These are phyloP conservation scores for Colletotrichum orchidophilum DNA, from an alignment of 2,329 filamentous ascomycete genomes.

Conservation along the genomic window DNA sequence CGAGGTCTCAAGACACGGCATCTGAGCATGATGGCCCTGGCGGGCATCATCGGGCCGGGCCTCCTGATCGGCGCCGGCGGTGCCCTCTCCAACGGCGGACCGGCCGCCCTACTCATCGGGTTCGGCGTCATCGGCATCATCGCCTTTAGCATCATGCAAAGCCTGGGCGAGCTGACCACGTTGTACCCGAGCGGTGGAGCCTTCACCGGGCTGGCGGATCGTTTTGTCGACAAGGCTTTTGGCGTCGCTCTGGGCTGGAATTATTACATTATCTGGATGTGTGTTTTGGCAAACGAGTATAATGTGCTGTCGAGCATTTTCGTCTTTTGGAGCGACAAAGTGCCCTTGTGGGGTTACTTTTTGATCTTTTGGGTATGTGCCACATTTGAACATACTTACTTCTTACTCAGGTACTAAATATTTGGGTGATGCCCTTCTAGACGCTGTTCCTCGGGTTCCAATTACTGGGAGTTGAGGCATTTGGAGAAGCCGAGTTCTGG, in stretches of 20 bases:
- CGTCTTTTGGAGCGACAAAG: constrained; percentile 70
- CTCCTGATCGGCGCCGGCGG: constrained; percentile 77
- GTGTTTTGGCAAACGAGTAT: constrained; percentile 75
- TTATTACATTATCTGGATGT: constrained; percentile 75
- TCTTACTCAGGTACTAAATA: too few relatives aligned
- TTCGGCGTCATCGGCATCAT: constrained; percentile 78
- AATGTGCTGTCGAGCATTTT: constrained; percentile 75
- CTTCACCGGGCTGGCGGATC: constrained; percentile 75
- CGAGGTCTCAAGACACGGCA: constrained; percentile 75
- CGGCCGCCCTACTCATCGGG: constrained; percentile 76
- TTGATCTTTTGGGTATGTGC: constrained; percentile 74
- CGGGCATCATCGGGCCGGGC: constrained; percentile 73
- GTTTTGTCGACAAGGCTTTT: constrained; percentile 77
- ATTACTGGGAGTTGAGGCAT: constrained; percentile 76
- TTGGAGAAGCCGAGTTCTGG: constrained; percentile 85
- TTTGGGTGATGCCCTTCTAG: constrained; percentile 39
- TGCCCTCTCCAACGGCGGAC: constrained; percentile 74
- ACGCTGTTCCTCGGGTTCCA: constrained; percentile 73
- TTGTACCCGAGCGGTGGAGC: constrained; percentile 76
- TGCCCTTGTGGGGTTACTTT: constrained; percentile 74
- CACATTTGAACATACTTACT: neutral
- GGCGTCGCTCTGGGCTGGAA: constrained; percentile 77
- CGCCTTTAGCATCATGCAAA: constrained; percentile 75
- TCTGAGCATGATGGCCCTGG: constrained; percentile 72
- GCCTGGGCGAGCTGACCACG: constrained; percentile 78